Conservation (phyloP, 106 monocot genomes). For the Dioscorea zingiberensis region DNA sequence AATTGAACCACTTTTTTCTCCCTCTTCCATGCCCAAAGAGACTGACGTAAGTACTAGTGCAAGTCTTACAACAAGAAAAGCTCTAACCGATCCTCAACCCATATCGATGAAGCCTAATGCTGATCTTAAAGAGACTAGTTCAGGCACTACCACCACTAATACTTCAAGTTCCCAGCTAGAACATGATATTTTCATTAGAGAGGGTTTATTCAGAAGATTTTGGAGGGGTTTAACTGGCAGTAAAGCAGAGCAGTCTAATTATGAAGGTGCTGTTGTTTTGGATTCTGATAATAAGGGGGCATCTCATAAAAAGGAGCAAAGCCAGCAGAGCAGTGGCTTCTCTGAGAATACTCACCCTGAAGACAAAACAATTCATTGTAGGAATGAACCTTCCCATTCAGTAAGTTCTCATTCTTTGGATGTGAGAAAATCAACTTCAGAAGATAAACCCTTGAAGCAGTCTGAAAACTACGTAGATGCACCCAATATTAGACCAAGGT, state of each 20-base stretch:
- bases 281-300: conserved; percentile 2
- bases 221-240: conserved; percentile 17
- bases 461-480: conserved; percentile 7
- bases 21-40: background rate
- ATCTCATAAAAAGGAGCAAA: background rate
- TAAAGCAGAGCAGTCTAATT: conserved; percentile 1
- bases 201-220: conserved; percentile 39
- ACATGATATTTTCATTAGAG: background rate
- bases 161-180: background rate
- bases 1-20: conserved; percentile 2
- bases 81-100: too few relatives aligned
- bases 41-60: background rate
- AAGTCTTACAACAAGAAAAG: background rate
- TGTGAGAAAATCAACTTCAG: background rate
- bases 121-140: background rate
- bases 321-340: background rate
- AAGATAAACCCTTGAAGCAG: conserved; percentile 5
- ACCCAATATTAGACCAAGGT: conserved; percentile 9
- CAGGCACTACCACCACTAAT: background rate
- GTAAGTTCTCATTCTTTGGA: conserved; percentile 7
- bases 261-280: conserved; percentile 2
- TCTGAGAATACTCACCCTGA: conserved; percentile 10
- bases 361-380: conserved; percentile 4
- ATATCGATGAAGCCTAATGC: background rate
- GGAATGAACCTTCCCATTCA: background rate